Conservation (phyloP, 768 basidiomycete species). For the Leccinum subtestaceum region DNA sequence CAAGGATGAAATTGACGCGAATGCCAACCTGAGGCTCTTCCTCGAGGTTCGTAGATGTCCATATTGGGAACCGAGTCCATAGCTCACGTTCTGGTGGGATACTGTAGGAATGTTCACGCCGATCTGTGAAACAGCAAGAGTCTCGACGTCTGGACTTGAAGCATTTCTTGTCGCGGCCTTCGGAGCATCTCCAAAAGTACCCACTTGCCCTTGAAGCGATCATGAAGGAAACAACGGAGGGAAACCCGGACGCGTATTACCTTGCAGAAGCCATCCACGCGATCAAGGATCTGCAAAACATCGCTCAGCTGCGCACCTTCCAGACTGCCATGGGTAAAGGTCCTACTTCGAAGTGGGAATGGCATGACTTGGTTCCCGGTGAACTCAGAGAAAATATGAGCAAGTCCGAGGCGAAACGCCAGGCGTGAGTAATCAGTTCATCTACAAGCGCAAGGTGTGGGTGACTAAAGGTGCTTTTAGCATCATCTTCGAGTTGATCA, state of each 20-base stretch:
- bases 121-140: slow-evolving; percentile 52
- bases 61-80: not conserved
- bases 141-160: slow-evolving; percentile 60
- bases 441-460: not conserved
- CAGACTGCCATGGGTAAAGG: slow-evolving; percentile 87
- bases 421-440: slow-evolving; percentile 56
- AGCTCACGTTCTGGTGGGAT: slow-evolving; percentile 3
- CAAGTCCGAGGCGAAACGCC: slow-evolving; percentile 79
- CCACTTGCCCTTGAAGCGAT: slow-evolving; percentile 85
- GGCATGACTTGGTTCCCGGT: slow-evolving; percentile 80
- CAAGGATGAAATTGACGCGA: slow-evolving; percentile 81
- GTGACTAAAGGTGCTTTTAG: slow-evolving; percentile 36
- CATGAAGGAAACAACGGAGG: slow-evolving; percentile 73
- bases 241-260: slow-evolving; percentile 81
- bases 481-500: slow-evolving; percentile 91
- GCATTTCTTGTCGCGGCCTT: slow-evolving; percentile 58
- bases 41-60: slow-evolving; percentile 59
- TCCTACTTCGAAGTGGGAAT: slow-evolving; percentile 77
- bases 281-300: slow-evolving; percentile 76
- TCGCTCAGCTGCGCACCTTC: slow-evolving; percentile 85
- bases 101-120: slow-evolving; percentile 33
- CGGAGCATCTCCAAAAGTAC: slow-evolving; percentile 64
- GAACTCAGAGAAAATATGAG: slow-evolving; percentile 59
- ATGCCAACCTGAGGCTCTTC: slow-evolving; percentile 79
- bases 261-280: slow-evolving; percentile 80